These are phyloP conservation scores for Vitis hybrid DNA, from an alignment of 177 flowering plant genomes.

Conservation along the genomic window DNA sequence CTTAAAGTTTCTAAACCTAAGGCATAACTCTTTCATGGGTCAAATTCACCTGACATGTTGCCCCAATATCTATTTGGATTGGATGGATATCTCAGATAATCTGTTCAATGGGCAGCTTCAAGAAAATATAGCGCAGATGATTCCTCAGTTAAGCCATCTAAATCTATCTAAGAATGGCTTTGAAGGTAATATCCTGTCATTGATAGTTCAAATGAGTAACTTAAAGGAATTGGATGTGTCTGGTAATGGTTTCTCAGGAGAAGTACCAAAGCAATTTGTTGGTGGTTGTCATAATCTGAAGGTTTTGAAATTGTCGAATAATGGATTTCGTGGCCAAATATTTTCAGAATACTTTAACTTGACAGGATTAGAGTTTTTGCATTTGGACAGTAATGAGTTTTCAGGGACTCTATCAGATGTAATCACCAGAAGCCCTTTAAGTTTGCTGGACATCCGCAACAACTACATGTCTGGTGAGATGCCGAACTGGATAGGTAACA, in stretches of 20 bases:
- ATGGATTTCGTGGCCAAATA: constrained; percentile 12
- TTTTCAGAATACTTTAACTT: background rate
- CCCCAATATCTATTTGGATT: background rate
- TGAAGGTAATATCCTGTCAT: constrained; percentile 5
- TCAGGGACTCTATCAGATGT: constrained; percentile 1
- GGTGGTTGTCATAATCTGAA: background rate
- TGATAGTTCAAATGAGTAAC: constrained; percentile 5
- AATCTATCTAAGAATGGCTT: constrained; percentile 7
- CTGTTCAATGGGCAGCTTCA: constrained; percentile 1
- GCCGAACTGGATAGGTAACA: constrained; percentile 3
- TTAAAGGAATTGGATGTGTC: background rate
- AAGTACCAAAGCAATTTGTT: background rate
- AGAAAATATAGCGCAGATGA: background rate
- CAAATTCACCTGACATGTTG: background rate
- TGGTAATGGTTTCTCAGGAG: constrained; percentile 4
- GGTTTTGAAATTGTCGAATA: constrained; percentile 6
- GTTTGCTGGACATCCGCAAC: background rate
- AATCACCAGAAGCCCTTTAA: too few species aligned
- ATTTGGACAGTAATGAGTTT: constrained; percentile 10
- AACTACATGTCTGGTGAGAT: constrained; percentile 8
- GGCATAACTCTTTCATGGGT: background rate
- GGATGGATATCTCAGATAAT: constrained; percentile 4
- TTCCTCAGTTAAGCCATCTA: background rate
- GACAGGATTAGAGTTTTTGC: background rate
- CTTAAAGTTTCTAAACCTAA: background rate